phyloP scores from a whole-genome alignment of 2,329 filamentous ascomycete species.

The Botrytis galanthina region DNA sequence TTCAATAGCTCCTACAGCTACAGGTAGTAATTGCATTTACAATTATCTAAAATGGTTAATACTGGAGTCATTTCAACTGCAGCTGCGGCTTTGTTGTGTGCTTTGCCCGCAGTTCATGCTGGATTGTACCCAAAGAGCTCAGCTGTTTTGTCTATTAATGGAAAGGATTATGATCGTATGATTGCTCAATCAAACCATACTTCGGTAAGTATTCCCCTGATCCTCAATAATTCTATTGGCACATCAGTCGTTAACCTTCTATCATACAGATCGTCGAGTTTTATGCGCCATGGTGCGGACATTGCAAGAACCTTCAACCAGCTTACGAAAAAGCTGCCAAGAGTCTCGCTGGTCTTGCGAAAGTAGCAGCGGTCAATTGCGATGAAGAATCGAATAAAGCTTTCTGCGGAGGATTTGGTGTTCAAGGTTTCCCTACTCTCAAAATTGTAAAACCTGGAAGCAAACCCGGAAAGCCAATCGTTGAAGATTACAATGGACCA shows the following conservation, averaged over 20 bases:
- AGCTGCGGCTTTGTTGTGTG: constrained; percentile 61
- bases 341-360: constrained; percentile 84
- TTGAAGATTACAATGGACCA: constrained; percentile 88
- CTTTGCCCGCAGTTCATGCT: constrained; percentile 59
- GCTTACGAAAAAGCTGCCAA: constrained; percentile 93
- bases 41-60: constrained; percentile 49
- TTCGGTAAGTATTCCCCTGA: constrained; percentile 59
- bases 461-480: constrained; percentile 72
- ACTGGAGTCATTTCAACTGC: constrained; percentile 51
- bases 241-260: constrained; percentile 12
- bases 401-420: constrained; percentile 79
- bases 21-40: neutral
- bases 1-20: constrained; percentile 14
- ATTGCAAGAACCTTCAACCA: constrained; percentile 93
- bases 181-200: constrained; percentile 90
- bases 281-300: constrained; percentile 97
- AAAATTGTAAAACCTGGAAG: constrained; percentile 88
- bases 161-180: constrained; percentile 74
- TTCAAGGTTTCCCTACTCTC: constrained; percentile 92
- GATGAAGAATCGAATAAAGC: constrained; percentile 91
- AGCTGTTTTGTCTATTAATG: constrained; percentile 78
- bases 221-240: constrained; percentile 12
- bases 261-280: constrained; percentile 66
- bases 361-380: constrained; percentile 92
- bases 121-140: constrained; percentile 84